phyloP scores from a whole-genome alignment of 371 early-diverging fungal genomes.

The Rhizopus sp. region DNA sequence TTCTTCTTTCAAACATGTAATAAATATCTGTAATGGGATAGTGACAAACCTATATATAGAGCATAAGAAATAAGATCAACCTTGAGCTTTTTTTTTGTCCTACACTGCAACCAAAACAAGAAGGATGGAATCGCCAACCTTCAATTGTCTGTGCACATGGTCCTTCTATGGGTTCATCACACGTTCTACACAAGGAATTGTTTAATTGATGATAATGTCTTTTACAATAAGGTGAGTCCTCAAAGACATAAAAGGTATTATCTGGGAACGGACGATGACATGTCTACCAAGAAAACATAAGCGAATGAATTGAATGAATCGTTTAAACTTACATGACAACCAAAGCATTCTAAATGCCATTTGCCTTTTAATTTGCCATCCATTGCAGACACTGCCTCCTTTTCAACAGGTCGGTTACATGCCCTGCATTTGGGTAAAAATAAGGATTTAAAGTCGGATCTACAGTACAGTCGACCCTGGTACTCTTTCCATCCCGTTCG shows the following conservation, averaged over 20 bases:
- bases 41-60: constrained; percentile 57
- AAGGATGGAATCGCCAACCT: constrained; percentile 55
- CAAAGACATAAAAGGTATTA: constrained; percentile 84
- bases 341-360: constrained; percentile 72
- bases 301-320: not conserved
- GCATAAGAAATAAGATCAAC: constrained; percentile 30
- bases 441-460: constrained; percentile 66
- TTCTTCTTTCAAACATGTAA: constrained; percentile 73
- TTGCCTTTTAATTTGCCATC: constrained; percentile 77
- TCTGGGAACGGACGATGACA: constrained; percentile 84
- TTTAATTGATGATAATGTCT: constrained; percentile 83
- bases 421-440: constrained; percentile 70
- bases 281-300: constrained; percentile 31
- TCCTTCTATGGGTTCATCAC: constrained; percentile 83
- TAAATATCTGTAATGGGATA: constrained; percentile 76
- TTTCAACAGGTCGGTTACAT: constrained; percentile 69
- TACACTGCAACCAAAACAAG: constrained; percentile 49
- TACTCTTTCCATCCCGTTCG: constrained; percentile 77
- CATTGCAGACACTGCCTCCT: constrained; percentile 77
- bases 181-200: constrained; percentile 77
- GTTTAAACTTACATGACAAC: constrained; percentile 46
- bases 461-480: constrained; percentile 77
- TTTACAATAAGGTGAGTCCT: constrained; percentile 80
- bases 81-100: not conserved
- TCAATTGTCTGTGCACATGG: constrained; percentile 82